Evolutionary conservation across 257 asterid species (phyloP), one percentile per base, ranked within the genome.

Genomic region (Capsicum pubescens): DNA sequence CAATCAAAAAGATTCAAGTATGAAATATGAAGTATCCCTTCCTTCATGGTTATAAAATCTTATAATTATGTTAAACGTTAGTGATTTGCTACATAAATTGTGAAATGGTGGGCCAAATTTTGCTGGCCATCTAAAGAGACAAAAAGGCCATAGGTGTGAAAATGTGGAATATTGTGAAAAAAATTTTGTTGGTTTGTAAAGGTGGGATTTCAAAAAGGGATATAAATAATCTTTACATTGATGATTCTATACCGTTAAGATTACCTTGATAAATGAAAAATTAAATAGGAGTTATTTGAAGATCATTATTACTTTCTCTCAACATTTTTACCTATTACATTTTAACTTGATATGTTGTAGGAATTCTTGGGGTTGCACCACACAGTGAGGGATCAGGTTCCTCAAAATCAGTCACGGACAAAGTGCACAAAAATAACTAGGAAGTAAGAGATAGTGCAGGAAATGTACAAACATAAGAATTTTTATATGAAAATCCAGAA

Each of bases 11-110:
- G 56, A 70, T 70, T 42, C 79, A 71, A 71, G 16, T 9, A 44
- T 71, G 58, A 71, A 69, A 44, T 71, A 52, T 76, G 81, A 76
- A 76, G 64, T 76, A 76, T 76, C 64, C 81, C 5, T 52, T 52
- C 15, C 81, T 76, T 76, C 21, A 13, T 76, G 42, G 46, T 7
- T 26, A 13, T 39, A 76, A 26, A 76, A 50, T 76, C 63, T 52
- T 76, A 76, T 3, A 48, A 76, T 3, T n/a, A 66, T 36, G 15
- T 50, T 21, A 48, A 21, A 61, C 9, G 46, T 7, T 7, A n/a
- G 21, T 19, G 3, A 8, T 52, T 72, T 52, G 52, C 21, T 76
- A 76, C 26, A 35, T 52, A n/a, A n/a, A n/a, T n/a, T 76, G 19
- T 21, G n/a, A 21, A 52, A 26, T 76, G 48, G 63, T 76, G 64